Conservation (phyloP, 2,329 filamentous ascomycete species). For the Lachnellula cervina region DNA sequence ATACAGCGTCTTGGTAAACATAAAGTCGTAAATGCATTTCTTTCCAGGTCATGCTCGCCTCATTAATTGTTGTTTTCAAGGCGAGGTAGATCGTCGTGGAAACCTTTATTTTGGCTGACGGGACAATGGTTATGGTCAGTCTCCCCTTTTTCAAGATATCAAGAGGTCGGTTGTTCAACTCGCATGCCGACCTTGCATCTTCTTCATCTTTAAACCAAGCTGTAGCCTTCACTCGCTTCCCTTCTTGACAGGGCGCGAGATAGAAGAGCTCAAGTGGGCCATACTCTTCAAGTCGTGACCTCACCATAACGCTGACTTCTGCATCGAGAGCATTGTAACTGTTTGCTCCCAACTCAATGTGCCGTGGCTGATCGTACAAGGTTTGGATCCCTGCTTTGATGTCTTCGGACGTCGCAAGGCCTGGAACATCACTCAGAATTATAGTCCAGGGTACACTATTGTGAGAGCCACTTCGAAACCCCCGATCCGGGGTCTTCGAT, state of each 20-base stretch:
- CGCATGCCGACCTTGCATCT: slow-evolving; percentile 9
- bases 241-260: slow-evolving; percentile 1
- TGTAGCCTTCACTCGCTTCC: slow-evolving; percentile 8
- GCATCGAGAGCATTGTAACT: slow-evolving; percentile 14
- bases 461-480: background rate
- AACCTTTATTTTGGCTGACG: slow-evolving; percentile 9
- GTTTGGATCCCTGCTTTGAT: slow-evolving; percentile 13
- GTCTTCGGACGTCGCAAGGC: slow-evolving; percentile 12
- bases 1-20: slow-evolving; percentile 3
- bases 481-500: slow-evolving; percentile 2
- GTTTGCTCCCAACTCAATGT: slow-evolving; percentile 12
- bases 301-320: slow-evolving; percentile 16
- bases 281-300: slow-evolving; percentile 9
- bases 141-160: slow-evolving; percentile 4
- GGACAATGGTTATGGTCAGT: slow-evolving; percentile 9
- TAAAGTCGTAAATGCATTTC: background rate
- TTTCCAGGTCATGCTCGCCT: slow-evolving; percentile 4
- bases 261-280: slow-evolving; percentile 13
- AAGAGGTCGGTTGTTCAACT: slow-evolving; percentile 3
- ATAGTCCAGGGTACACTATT: slow-evolving; percentile 23
- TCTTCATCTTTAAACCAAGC: slow-evolving; percentile 11
- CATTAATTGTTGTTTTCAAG: slow-evolving; percentile 5
- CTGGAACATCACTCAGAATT: slow-evolving; percentile 20
- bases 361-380: slow-evolving; percentile 12
- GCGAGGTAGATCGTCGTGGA: slow-evolving; percentile 4